phyloP scores from a whole-genome alignment of 805 yeast genomes.

The Kazachstania taianensis region DNA sequence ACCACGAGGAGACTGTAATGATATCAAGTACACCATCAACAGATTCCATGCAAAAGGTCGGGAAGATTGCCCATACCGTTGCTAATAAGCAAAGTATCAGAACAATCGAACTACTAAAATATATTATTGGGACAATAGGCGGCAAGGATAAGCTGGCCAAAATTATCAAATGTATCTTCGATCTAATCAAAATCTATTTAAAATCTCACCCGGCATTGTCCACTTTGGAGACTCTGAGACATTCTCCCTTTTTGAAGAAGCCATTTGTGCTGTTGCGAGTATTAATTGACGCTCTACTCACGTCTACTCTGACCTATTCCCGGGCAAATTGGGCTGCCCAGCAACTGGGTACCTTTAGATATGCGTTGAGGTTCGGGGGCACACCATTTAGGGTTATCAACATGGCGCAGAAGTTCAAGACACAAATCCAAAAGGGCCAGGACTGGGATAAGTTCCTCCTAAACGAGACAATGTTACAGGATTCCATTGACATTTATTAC shows the following conservation, averaged over 20 bases:
- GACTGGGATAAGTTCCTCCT: conserved; percentile 27
- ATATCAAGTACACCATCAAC: too few species aligned
- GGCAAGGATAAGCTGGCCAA: conserved; percentile 71
- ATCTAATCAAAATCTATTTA: conserved; percentile 32
- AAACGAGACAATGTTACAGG: conserved; percentile 36
- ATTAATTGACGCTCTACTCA: background rate
- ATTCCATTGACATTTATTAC: conserved; percentile 49
- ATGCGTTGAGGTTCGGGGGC: conserved; percentile 58
- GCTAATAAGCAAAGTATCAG: too few species aligned
- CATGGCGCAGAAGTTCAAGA: conserved; percentile 28
- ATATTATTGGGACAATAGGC: conserved; percentile 42
- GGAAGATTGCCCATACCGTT: too few species aligned
- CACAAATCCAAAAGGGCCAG: too few species aligned
- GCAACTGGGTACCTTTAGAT: conserved; percentile 48
- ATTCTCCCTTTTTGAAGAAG: background rate
- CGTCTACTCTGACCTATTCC: conserved; percentile 13
- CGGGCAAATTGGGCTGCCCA: conserved; percentile 1
- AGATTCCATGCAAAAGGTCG: too few species aligned
- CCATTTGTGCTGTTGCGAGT: background rate
- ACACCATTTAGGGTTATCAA: conserved; percentile 48
- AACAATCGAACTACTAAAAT: conserved; percentile 46
- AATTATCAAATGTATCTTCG: conserved; percentile 46
- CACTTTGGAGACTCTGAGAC: background rate
- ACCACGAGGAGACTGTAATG: too few species aligned
- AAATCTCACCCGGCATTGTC: background rate